These are phyloP conservation scores for Septoria linicola DNA, from an alignment of 2,329 filamentous ascomycete species.

Conservation along the genomic window DNA sequence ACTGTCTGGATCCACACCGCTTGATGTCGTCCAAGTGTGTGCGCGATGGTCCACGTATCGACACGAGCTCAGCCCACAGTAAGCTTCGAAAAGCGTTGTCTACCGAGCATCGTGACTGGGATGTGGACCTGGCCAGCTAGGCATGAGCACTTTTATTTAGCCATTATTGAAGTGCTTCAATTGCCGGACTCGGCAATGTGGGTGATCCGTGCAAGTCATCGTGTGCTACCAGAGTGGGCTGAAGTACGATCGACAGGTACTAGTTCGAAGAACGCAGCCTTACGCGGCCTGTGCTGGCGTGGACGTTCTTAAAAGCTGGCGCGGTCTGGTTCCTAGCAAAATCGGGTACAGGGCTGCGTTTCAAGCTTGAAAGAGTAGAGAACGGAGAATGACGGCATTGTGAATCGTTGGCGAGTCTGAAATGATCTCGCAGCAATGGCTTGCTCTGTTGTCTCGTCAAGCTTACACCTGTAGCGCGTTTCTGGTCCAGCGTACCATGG, in stretches of 20 bases:
- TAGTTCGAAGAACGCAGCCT: conserved; percentile 3
- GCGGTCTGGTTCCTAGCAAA: neutral
- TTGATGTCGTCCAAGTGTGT: neutral
- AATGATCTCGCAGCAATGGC: neutral
- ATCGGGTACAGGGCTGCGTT: neutral
- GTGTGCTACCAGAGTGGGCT: neutral
- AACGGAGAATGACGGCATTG: neutral
- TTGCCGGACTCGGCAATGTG: conserved; percentile 1
- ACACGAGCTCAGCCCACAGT: conserved; percentile 6
- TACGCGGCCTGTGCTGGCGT: conserved; percentile 11
- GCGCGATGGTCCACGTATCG: neutral
- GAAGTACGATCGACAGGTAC: conserved; percentile 10
- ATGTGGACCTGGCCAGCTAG: neutral
- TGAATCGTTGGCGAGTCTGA: neutral
- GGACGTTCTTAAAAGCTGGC: neutral
- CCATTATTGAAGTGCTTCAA: neutral
- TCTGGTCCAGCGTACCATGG: no score
- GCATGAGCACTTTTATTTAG: neutral
- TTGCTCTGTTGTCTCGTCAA: no score
- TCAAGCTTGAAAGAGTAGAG: neutral
- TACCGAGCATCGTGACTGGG: no score
- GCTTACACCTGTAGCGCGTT: no score
- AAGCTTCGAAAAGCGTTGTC: conserved; percentile 1
- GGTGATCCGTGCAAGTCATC: neutral
- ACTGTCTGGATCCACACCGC: neutral